A percentile compares a stretch with the other conserved stretches of the same genome.
phyloP scores from a whole-genome alignment of 2,329 filamentous ascomycete species.

The Pseudogymnoascus sp. region DNA sequence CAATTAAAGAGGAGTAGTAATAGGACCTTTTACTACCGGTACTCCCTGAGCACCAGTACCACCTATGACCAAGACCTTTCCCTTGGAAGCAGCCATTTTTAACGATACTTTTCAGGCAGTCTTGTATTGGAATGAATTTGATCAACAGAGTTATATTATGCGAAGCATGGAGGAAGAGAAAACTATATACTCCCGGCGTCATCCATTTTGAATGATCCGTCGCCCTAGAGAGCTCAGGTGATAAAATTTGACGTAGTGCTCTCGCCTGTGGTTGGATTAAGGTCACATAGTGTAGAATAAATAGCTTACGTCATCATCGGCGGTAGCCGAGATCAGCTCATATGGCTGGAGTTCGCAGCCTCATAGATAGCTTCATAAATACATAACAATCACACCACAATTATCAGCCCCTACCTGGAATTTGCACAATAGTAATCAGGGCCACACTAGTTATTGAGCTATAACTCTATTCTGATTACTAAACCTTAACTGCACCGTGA shows the following conservation, averaged over 20 bases:
- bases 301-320: no score
- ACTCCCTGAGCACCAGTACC: conserved; percentile 33
- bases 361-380: no score
- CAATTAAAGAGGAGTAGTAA: not conserved
- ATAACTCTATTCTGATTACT: not conserved
- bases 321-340: no score
- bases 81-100: conserved; percentile 34
- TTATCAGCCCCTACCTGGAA: no score
- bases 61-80: conserved; percentile 44
- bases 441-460: not conserved
- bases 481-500: not conserved
- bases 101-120: not conserved
- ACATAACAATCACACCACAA: no score
- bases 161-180: not conserved
- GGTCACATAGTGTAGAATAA: no score
- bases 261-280: not conserved
- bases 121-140: not conserved
- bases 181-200: not conserved
- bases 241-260: not conserved
- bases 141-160: not conserved
- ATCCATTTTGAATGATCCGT: not conserved
- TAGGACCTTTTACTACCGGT: conserved; percentile 27
- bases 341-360: no score
- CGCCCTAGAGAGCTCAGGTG: not conserved
- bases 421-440: not conserved